Base-by-base conservation (phyloP, 192 early-diverging fungal species). In the Thamnidium elegans region DNA sequence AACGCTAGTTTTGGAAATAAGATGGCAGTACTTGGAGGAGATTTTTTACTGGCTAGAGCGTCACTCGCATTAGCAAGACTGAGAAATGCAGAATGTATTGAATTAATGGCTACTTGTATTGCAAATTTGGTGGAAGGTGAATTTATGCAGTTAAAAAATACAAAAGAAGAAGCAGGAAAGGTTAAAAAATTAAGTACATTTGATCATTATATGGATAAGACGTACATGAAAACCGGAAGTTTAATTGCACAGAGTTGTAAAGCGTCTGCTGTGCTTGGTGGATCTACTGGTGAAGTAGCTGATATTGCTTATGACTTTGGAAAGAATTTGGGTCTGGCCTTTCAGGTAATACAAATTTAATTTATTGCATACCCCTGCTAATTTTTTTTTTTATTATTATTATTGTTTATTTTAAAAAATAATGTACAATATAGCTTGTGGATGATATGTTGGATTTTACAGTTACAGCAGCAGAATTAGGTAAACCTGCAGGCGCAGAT, bases 41-140 rank as follows among this genome's bases (percentile, higher is more conserved):
- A 99, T 72, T 99, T 97, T 67, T 69, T 99, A 13, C 81, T 99
- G 19, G 94, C 96, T 0, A 84, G 95, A 9, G 94, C 96, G 0
- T 97, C 94, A 0, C 81, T 96, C 54, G 94, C 94, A 0, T 79
- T 99, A 48, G 91, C 95, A 2, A 82, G 93, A 20, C 74, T 99
- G 65, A 85, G 92, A 30, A 93, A 95, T 65, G 79, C 92, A 17
- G 93, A 97, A 68, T 94, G 95, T 2, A 95, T 92, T 21, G 96
- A 97, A 63, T 81, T 99, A 20, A 86, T 97, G 71, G 88, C 92
- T 51, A 93, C 95, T 7, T 90, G 91, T 47, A 94, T 99, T 73
- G 87, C 90, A 19, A 91, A 97, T 62, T 80, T 97, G 43, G 95
- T 97, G 0, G 96, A 99, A 66, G 96, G 96, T 19, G 96, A 99